phyloP scores from a whole-genome alignment of 2,329 filamentous ascomycete species.

The Emmonsia crescens region DNA sequence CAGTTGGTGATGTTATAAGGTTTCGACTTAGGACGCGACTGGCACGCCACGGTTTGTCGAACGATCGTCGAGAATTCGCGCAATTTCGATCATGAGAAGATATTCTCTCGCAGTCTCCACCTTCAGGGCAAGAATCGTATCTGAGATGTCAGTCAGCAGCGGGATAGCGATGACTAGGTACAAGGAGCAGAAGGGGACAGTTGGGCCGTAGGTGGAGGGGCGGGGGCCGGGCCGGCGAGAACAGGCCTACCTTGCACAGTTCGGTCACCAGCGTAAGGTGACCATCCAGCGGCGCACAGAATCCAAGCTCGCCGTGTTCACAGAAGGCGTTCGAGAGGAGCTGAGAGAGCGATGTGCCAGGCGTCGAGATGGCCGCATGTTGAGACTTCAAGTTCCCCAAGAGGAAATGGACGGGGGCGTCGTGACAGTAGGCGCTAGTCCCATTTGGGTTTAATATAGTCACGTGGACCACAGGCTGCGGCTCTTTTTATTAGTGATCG shows the following conservation, averaged over 20 bases:
- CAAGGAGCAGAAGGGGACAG: not conserved
- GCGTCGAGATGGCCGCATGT: constrained; percentile 9
- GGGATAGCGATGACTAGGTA: constrained; percentile 2
- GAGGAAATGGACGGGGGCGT: constrained; percentile 9
- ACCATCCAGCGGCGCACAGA: constrained; percentile 6
- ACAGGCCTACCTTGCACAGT: constrained; percentile 6
- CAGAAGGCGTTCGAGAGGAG: not conserved
- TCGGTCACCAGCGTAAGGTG: constrained; percentile 2
- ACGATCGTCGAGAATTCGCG: constrained; percentile 20
- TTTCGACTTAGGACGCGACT: constrained; percentile 24
- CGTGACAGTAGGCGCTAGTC: constrained; percentile 11
- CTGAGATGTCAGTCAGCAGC: constrained; percentile 4
- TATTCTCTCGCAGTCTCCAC: constrained; percentile 9
- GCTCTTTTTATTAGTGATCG: constrained; percentile 5
- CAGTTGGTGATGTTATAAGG: constrained; percentile 2
- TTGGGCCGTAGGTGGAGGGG: constrained; percentile 5
- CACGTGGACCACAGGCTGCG: constrained; percentile 9
- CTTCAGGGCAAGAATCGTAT: constrained; percentile 4
- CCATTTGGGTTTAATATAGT: not conserved
- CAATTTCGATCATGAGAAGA: constrained; percentile 27
- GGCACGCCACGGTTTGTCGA: constrained; percentile 23
- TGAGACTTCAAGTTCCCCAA: constrained; percentile 8
- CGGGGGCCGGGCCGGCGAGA: constrained; percentile 6
- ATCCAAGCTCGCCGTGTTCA: not conserved
- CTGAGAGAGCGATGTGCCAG: not conserved